phyloP scores from a whole-genome alignment of 148 eudicot genomes.

The Diospyros kaki region DNA sequence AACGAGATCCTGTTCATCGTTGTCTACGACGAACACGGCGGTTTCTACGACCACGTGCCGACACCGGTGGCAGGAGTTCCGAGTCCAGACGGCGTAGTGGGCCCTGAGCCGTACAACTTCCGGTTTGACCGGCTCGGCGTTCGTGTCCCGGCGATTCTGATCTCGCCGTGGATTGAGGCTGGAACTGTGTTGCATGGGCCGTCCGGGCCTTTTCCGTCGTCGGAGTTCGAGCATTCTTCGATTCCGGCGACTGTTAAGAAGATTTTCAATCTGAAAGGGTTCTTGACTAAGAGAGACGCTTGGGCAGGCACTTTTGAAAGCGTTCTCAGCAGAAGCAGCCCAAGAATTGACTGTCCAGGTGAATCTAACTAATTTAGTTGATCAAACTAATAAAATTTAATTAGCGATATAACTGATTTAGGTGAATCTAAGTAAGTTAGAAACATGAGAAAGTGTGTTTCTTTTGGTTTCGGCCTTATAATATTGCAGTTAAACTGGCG shows the following conservation, averaged over 20 bases:
- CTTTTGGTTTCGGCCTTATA: neutral
- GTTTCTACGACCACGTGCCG: conserved; percentile 80
- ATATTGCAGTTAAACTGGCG: conserved; percentile 46
- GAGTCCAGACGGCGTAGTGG: conserved; percentile 59
- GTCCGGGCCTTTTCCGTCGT: conserved; percentile 57
- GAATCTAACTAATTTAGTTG: neutral
- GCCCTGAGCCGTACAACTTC: conserved; percentile 60
- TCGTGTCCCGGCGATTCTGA: conserved; percentile 67
- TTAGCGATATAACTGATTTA: too few relatives aligned
- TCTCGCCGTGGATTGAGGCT: conserved; percentile 77
- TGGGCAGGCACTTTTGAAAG: conserved; percentile 85
- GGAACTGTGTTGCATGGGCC: conserved; percentile 77
- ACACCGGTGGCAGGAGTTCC: conserved; percentile 65
- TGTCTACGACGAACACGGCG: conserved; percentile 85
- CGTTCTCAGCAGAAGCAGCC: conserved; percentile 40
- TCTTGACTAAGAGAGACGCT: conserved; percentile 63
- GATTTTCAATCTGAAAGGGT: conserved; percentile 65
- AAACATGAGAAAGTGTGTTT: too few relatives aligned
- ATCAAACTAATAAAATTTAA: too few relatives aligned
- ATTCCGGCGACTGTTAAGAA: conserved; percentile 80
- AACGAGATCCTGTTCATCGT: conserved; percentile 65
- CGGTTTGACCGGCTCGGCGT: conserved; percentile 75
- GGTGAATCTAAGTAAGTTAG: too few relatives aligned
- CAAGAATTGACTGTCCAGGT: conserved; percentile 87
- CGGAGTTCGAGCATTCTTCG: conserved; percentile 76